A percentile compares a stretch with the other conserved stretches of the same genome.
Evolutionary conservation across 305 asterid genomes (phyloP).

Genomic region (Solanum hybrid): DNA sequence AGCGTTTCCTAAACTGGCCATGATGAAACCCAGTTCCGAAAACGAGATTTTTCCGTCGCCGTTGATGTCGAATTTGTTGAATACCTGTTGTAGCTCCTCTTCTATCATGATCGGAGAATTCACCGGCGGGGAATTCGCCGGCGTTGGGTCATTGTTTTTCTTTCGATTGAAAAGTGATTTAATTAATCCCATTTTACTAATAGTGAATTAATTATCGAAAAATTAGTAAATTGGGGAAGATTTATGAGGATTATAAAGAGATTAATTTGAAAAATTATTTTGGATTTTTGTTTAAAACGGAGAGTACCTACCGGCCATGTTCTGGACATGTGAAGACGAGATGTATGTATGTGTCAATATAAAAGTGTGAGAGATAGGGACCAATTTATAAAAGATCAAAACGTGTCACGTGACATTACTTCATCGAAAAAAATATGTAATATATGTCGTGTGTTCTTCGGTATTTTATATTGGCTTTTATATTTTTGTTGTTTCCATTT

Average conservation of each 20-base stretch:
- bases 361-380: too few relatives aligned
- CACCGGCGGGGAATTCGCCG: constrained; percentile 21
- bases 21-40: constrained; percentile 51
- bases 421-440: too few relatives aligned
- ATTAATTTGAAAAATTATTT: background rate
- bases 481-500: too few relatives aligned
- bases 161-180: constrained; percentile 40
- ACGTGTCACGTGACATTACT: background rate
- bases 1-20: constrained; percentile 57
- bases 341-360: fast-evolving
- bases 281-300: background rate
- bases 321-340: background rate
- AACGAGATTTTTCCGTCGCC: constrained; percentile 80
- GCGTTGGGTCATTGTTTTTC: constrained; percentile 16
- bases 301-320: background rate
- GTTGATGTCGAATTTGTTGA: constrained; percentile 77
- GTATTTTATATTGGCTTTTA: too few relatives aligned
- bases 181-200: constrained; percentile 27
- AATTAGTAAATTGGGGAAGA: background rate
- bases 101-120: constrained; percentile 31
- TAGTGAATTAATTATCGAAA: background rate
- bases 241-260: background rate
- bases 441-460: background rate
- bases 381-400: fast-evolving
- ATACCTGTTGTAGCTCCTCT: constrained; percentile 64